A percentile compares a stretch with the other conserved stretches of the same genome.
Evolutionary conservation across 805 yeast species (phyloP).

Genomic region (Metschnikowia picachoensis): DNA sequence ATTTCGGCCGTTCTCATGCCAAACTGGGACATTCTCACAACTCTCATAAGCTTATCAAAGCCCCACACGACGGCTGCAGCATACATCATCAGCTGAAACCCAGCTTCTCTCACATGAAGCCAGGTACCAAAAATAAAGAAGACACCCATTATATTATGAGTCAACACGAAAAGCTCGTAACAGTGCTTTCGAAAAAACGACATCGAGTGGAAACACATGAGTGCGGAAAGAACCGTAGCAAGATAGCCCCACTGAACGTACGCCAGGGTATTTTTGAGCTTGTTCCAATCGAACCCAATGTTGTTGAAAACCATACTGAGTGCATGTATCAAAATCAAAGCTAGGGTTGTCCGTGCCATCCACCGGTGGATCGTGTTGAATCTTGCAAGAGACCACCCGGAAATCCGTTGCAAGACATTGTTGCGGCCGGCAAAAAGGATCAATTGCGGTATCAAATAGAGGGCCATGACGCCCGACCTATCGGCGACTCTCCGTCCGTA

Average conservation of each 20-base stretch:
- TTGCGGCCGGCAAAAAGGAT: constrained; percentile 67
- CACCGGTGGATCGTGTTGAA: constrained; percentile 65
- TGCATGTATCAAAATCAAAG: constrained; percentile 51
- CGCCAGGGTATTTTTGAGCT: constrained; percentile 22
- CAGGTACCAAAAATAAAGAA: constrained; percentile 52
- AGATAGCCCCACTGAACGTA: constrained; percentile 33
- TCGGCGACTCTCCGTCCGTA: constrained; percentile 38
- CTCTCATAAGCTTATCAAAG: constrained; percentile 36
- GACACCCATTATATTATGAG: constrained; percentile 40
- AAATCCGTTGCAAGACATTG: constrained; percentile 57
- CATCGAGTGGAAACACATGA: constrained; percentile 45
- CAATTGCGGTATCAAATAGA: constrained; percentile 48
- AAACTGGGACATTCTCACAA: constrained; percentile 27
- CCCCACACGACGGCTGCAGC: constrained; percentile 38
- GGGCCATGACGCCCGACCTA: constrained; percentile 48
- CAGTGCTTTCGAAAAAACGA: constrained; percentile 46
- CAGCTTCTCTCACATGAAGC: constrained; percentile 53
- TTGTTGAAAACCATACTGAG: constrained; percentile 30
- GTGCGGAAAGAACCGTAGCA: constrained; percentile 31
- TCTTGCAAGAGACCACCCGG: constrained; percentile 61
- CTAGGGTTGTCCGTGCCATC: constrained; percentile 49
- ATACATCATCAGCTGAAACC: constrained; percentile 31
- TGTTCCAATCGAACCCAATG: constrained; percentile 29
- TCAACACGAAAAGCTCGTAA: constrained; percentile 53
- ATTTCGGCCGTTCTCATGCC: constrained; percentile 36